Conservation (phyloP, 2,329 filamentous ascomycete genomes). For the Emergomyces pasteurianus region DNA sequence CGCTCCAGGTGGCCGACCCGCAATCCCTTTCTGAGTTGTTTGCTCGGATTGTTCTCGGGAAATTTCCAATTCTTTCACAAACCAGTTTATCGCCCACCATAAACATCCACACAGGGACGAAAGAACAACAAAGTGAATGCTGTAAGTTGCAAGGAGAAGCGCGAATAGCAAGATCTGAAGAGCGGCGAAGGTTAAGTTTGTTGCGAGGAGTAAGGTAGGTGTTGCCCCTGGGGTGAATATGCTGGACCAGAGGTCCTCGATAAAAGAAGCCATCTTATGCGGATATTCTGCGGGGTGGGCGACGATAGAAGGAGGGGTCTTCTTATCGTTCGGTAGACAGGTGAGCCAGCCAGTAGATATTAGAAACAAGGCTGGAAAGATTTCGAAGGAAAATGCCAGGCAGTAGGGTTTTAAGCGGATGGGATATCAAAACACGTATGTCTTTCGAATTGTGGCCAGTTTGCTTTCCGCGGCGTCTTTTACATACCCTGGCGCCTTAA, state of each 20-base stretch:
- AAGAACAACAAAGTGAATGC: conserved; percentile 76
- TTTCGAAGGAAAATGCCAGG: not conserved
- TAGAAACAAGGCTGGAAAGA: not conserved
- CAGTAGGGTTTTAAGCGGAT: not conserved
- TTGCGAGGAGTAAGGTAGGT: conserved; percentile 74
- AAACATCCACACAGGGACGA: conserved; percentile 67
- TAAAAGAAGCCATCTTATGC: conserved; percentile 37
- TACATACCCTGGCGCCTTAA: not conserved
- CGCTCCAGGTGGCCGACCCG: conserved; percentile 19
- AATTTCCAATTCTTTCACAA: conserved; percentile 30
- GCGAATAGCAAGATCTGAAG: conserved; percentile 67
- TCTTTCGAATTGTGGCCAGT: not conserved
- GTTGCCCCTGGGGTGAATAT: conserved; percentile 90
- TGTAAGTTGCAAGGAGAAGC: conserved; percentile 71
- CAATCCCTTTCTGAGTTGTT: not conserved
- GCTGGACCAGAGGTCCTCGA: conserved; percentile 75
- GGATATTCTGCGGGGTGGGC: not conserved
- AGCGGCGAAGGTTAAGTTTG: conserved; percentile 76
- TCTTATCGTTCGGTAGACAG: not conserved
- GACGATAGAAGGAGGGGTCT: not conserved
- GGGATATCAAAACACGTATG: not conserved
- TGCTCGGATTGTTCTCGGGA: conserved; percentile 3
- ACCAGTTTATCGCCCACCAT: conserved; percentile 97
- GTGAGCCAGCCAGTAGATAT: not conserved
- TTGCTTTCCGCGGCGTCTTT: not conserved